A percentile compares a stretch with the other conserved stretches of the same genome.
Conservation (phyloP, 106 monocot species). For the Dactylorhiza incarnata region DNA sequence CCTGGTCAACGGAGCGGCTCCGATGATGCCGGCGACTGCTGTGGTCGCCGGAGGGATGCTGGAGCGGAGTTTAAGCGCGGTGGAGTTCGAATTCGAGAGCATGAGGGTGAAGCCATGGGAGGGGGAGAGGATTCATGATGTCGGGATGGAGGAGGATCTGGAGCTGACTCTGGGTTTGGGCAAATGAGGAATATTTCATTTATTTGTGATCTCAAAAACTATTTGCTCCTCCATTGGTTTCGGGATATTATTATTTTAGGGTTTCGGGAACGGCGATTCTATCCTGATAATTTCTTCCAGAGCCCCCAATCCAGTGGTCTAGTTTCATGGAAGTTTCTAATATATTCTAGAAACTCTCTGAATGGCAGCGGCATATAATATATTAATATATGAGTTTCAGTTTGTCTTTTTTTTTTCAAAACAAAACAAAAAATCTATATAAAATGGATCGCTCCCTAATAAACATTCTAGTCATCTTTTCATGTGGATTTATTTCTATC, state of each 20-base stretch:
- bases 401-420: too few species aligned
- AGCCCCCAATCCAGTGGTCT: too few species aligned
- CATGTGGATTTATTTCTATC: too few species aligned
- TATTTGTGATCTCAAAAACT: background rate
- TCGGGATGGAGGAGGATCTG: conserved; percentile 69
- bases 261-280: background rate
- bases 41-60: conserved; percentile 5
- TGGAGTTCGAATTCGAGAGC: conserved; percentile 74
- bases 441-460: too few species aligned
- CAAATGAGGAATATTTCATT: conserved; percentile 14
- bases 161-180: conserved; percentile 60
- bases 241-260: background rate
- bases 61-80: conserved; percentile 30
- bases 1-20: conserved; percentile 37
- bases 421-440: too few species aligned
- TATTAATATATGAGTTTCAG: too few species aligned
- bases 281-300: too few species aligned
- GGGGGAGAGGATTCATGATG: conserved; percentile 91
- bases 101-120: conserved; percentile 85
- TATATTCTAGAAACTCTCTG: too few species aligned
- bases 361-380: too few species aligned
- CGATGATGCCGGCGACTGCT: background rate
- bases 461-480: too few species aligned
- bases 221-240: background rate
- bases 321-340: too few species aligned